Conservation (phyloP, 2,329 filamentous ascomycete genomes). For the Sodiomyces alkalinus region DNA sequence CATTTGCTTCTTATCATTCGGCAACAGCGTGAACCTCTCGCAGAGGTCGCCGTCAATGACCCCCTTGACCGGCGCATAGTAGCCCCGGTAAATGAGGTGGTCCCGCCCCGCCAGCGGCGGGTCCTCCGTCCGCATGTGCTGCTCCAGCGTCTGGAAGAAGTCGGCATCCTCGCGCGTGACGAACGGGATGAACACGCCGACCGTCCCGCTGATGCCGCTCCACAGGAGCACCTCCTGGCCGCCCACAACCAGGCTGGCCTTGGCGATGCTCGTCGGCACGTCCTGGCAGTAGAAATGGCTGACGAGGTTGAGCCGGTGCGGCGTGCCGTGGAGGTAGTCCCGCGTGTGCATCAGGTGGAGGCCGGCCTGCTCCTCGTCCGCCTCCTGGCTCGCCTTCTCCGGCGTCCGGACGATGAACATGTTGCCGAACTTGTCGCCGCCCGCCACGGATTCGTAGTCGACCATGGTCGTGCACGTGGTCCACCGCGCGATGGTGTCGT, state of each 20-base stretch:
- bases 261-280: slow-evolving; percentile 78
- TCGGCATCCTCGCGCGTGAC: slow-evolving; percentile 84
- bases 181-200: slow-evolving; percentile 89
- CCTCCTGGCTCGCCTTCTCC: slow-evolving; percentile 70
- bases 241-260: slow-evolving; percentile 78
- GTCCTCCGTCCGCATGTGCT: slow-evolving; percentile 74
- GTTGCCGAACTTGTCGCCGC: slow-evolving; percentile 96
- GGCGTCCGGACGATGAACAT: slow-evolving; percentile 85
- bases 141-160: slow-evolving; percentile 91
- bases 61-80: slow-evolving; percentile 93
- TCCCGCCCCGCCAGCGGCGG: slow-evolving; percentile 81
- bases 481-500: slow-evolving; percentile 82
- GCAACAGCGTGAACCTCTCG: slow-evolving; percentile 73
- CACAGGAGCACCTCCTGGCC: slow-evolving; percentile 85
- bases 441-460: slow-evolving; percentile 90
- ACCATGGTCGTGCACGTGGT: slow-evolving; percentile 86
- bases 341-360: slow-evolving; percentile 84
- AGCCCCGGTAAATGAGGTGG: slow-evolving; percentile 88
- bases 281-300: slow-evolving; percentile 86
- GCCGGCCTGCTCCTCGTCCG: slow-evolving; percentile 82
- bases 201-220: slow-evolving; percentile 86
- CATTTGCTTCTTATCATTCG: slow-evolving; percentile 83
- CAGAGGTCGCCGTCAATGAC: slow-evolving; percentile 95
- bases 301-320: slow-evolving; percentile 72
- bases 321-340: slow-evolving; percentile 76